Evolutionary conservation across 352 stramenopile genomes (phyloP), one percentile per base, ranked within the genome.

Genomic region (Globisporangium nodosum): DNA sequence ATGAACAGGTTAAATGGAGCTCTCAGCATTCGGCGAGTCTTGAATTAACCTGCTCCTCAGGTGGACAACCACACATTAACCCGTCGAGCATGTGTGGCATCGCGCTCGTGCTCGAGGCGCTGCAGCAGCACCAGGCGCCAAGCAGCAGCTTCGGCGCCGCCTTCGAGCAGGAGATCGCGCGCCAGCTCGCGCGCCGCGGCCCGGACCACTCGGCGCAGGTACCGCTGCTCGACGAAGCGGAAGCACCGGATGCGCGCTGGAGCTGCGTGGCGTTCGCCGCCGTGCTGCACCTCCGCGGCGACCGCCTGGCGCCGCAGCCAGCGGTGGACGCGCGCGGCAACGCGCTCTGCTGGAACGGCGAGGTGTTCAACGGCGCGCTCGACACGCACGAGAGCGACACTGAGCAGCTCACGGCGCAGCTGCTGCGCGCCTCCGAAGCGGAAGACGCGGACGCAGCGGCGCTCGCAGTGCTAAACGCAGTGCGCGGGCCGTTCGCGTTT

Each of bases 281-380:
- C 7, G 93, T 98, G 52, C 69, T 98, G 56, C 87, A 98, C 69
- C 78, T 98, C 52, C 81, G 94, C 35, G 88, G 92, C 12, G 60
- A 77, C 40, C 39, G 65, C 21, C 20, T 96, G 13, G 71, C 67
- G 6, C 24, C 61, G n/a, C 95, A 98, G 74, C 95, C 95, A 15
- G 61, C 93, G n/a, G 58, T 70, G 12, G 84, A 96, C 61, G 50
- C 51, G 1, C 20, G 65, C 15, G 69, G 75, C 43, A 96, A 91
- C 62, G 70, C 91, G 4, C 58, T 96, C 42, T 82, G 85, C 58
- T 98, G 94, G 94, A 98, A 98, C 73, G 95, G 92, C 51, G 94
- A 98, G 81, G 79, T 97, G 15, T 81, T 97, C 81, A 75, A 66
- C 53, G 31, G n/a, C 40, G 50, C 27, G 13, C 31, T 18, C 16